These are phyloP conservation scores for Dryadomyces quercus-mongolicae DNA, from an alignment of 2,329 filamentous ascomycete species.

Conservation along the genomic window DNA sequence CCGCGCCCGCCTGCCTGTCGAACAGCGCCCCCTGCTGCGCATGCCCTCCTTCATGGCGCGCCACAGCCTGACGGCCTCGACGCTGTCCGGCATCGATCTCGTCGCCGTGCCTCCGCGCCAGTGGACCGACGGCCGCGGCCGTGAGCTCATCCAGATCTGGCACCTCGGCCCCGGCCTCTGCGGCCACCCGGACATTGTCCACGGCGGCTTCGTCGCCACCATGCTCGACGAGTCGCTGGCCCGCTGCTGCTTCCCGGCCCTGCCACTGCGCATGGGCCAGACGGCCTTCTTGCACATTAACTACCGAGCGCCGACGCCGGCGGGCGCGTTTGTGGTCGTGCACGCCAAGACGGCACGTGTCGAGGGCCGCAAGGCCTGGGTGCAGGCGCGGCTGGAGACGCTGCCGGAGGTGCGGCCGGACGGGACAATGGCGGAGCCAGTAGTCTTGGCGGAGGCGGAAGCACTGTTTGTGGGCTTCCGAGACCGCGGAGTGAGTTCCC, in stretches of 20 bases:
- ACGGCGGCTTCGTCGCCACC: constrained; percentile 85
- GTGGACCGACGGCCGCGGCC: constrained; percentile 61
- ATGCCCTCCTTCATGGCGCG: constrained; percentile 58
- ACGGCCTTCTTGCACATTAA: constrained; percentile 77
- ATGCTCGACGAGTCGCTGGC: constrained; percentile 84
- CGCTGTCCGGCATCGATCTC: constrained; percentile 60
- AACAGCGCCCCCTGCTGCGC: constrained; percentile 78
- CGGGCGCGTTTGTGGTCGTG: constrained; percentile 65
- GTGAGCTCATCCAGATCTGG: constrained; percentile 57
- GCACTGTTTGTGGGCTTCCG: constrained; percentile 56
- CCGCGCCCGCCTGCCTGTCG: constrained; percentile 47
- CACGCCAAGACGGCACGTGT: constrained; percentile 70
- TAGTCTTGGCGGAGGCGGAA: constrained; percentile 68
- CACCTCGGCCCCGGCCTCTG: constrained; percentile 73
- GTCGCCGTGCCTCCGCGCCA: constrained; percentile 71
- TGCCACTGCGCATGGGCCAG: constrained; percentile 76
- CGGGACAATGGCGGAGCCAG: constrained; percentile 41
- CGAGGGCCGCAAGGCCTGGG: constrained; percentile 90
- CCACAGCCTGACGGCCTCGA: constrained; percentile 73
- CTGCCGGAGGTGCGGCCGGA: constrained; percentile 39
- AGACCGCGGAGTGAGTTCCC: constrained; percentile 39
- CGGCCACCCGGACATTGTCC: constrained; percentile 81
- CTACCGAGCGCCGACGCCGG: constrained; percentile 70
- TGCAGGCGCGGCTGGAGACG: constrained; percentile 76
- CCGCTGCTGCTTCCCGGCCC: constrained; percentile 73